A percentile compares a stretch with the other conserved stretches of the same genome.
These are phyloP conservation scores for Gnomoniopsis sp. DNA, from an alignment of 2,329 filamentous ascomycete species.

Conservation along the genomic window DNA sequence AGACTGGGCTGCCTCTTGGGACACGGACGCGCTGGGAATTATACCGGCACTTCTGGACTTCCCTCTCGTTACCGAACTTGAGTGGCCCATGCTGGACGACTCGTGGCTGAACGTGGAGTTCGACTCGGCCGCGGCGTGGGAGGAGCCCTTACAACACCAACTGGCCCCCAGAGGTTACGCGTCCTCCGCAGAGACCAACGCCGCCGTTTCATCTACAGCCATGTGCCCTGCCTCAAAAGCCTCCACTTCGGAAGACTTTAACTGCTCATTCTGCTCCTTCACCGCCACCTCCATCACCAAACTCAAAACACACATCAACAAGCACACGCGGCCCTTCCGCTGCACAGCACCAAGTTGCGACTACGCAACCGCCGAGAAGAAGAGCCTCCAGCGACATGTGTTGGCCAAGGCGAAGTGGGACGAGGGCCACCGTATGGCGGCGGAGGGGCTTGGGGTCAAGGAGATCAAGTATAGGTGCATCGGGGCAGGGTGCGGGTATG, in stretches of 20 bases:
- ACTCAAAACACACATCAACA: constrained; percentile 15
- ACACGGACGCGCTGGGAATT: background rate
- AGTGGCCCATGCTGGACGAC: background rate
- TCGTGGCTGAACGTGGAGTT: background rate
- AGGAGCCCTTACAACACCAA: background rate
- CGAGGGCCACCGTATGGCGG: constrained; percentile 11
- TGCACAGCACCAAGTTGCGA: constrained; percentile 9
- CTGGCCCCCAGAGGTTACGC: background rate
- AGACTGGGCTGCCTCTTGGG: background rate
- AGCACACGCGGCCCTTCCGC: constrained; percentile 16
- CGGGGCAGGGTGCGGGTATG: constrained; percentile 6
- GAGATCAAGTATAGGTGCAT: constrained; percentile 1
- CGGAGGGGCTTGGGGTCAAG: background rate
- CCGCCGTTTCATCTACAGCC: background rate
- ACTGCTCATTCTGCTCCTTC: constrained; percentile 8
- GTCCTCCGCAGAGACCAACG: background rate
- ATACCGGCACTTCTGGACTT: background rate
- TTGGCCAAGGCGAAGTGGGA: constrained; percentile 13
- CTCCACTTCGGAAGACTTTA: background rate
- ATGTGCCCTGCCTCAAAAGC: background rate
- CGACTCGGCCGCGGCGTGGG: background rate
- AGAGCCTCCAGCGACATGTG: constrained; percentile 16
- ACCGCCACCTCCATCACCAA: constrained; percentile 10
- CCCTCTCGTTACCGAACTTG: background rate
- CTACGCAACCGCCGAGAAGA: constrained; percentile 14